Conservation (phyloP, 305 asterid species). For the Nicotiana rustica region DNA sequence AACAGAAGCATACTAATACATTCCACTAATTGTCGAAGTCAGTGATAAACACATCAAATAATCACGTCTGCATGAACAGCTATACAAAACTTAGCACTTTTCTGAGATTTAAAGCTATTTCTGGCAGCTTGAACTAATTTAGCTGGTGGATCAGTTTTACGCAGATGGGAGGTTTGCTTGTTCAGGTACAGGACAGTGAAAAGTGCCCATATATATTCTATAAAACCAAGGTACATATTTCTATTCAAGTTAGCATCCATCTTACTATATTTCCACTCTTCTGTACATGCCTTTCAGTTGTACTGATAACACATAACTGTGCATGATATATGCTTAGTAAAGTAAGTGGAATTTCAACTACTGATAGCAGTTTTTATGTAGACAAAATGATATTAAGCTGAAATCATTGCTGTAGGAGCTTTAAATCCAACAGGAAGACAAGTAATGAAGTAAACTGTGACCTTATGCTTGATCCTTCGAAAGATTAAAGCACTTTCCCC, state of each 20-base stretch:
- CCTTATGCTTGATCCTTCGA: conserved; percentile 77
- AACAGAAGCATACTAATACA: neutral
- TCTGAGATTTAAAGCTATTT: neutral
- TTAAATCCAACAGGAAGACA: conserved; percentile 70
- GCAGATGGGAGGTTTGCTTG: conserved; percentile 13
- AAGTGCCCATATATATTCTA: neutral
- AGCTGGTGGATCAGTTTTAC: conserved; percentile 19
- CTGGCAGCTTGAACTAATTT: conserved; percentile 29
- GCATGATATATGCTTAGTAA: conserved; percentile 25
- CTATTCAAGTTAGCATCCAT: neutral
- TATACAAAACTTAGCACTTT: neutral
- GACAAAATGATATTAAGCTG: conserved; percentile 44
- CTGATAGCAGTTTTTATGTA: neutral
- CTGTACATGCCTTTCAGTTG: conserved; percentile 25
- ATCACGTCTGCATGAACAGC: neutral
- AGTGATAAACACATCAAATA: neutral
- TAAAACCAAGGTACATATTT: conserved; percentile 24
- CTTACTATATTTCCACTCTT: conserved; percentile 27
- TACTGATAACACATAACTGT: neutral
- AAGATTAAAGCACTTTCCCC: conserved; percentile 64
- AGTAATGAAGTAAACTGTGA: conserved; percentile 63
- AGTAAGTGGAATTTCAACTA: neutral
- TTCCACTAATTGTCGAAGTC: neutral
- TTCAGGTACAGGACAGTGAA: conserved; percentile 9
- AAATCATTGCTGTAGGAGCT: conserved; percentile 63